Base-by-base conservation (phyloP, 768 basidiomycete species). In the Tricholoma terreum region DNA sequence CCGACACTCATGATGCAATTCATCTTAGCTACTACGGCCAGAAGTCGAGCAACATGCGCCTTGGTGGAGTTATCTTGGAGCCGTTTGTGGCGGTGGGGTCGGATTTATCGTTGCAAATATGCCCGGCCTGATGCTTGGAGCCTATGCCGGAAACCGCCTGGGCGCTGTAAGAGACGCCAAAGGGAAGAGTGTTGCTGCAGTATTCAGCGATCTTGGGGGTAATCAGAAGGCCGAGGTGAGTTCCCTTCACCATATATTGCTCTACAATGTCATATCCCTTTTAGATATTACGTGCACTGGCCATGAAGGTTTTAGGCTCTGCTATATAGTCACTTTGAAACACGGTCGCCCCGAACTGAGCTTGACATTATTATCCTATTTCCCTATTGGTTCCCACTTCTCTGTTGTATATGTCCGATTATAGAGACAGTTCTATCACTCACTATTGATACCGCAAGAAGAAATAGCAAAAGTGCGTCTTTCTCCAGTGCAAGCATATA, bases 141-240 rank as follows among this genome's bases (percentile, higher is more conserved):
- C 88, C 2, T 82, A 87, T 62, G 91, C 92, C 0, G 94, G 94
- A 0, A 96, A 94, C 67, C 78, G 92, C n/a, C 73, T 97, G 27
- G 94, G 94, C 42, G 92, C 94, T 3, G 79, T 98, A 48, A 79
- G 94, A 56, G 94, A 98, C 66, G 94, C 94, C 3, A 98, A 98
- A 75, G 90, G 94, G 9, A 93, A 92, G 80, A 89, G 89, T 59
- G 94, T 98, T 21, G 93, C 90, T 2, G 81, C 88, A 8, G 94
- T 97, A 15, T 98, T 98, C 69, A 73, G 77, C 46, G 82, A 89
- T 19, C 78, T 97, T 22, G 87, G 84, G 15, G 82, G 84, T 2
- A 76, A 75, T 51, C 89, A 94, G 78, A 95, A 92, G 70, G 92
- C 94, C 49, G 90, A 96, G 84, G 94, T 92, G 65, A 61, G 77